These are phyloP conservation scores for Berkeleyomyces basicola DNA, from an alignment of 2,329 filamentous ascomycete genomes.

Conservation along the genomic window DNA sequence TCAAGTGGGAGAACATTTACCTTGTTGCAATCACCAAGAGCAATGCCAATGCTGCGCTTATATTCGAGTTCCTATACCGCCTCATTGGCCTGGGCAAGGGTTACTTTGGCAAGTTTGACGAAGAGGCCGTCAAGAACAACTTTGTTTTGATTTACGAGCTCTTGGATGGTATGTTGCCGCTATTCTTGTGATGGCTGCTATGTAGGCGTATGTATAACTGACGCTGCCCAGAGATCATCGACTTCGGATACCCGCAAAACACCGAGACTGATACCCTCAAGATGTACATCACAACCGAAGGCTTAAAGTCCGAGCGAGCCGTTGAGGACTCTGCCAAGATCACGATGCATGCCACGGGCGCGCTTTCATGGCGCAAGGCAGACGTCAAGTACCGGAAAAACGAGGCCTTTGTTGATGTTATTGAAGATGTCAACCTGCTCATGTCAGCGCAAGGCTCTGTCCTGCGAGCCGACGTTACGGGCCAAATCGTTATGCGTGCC, in stretches of 20 bases:
- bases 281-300: conserved; percentile 99
- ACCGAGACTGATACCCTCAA: conserved; percentile 97
- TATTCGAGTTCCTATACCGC: conserved; percentile 95
- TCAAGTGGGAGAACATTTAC: conserved; percentile 99
- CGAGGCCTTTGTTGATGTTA: conserved; percentile 97
- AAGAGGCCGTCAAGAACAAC: conserved; percentile 99
- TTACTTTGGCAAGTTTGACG: conserved; percentile 98
- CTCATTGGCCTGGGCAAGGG: conserved; percentile 78
- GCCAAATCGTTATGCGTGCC: conserved; percentile 96
- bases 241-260: conserved; percentile 98
- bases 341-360: conserved; percentile 97
- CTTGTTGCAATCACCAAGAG: conserved; percentile 95
- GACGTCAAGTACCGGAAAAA: conserved; percentile 99
- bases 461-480: conserved; percentile 86
- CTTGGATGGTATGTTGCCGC: conserved; percentile 51
- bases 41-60: conserved; percentile 94
- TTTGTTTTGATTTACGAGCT: conserved; percentile 98
- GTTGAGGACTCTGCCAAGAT: conserved; percentile 93
- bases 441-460: conserved; percentile 98
- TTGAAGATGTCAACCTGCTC: conserved; percentile 95
- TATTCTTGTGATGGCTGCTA: background rate
- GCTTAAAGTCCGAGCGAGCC: conserved; percentile 77
- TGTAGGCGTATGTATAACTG: background rate
- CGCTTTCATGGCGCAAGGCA: conserved; percentile 87
- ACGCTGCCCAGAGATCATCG: conserved; percentile 64